A percentile compares a stretch with the other conserved stretches of the same genome.
phyloP scores from a whole-genome alignment of 108 stramenopile species.

The Poteriospumella lacustris region DNA sequence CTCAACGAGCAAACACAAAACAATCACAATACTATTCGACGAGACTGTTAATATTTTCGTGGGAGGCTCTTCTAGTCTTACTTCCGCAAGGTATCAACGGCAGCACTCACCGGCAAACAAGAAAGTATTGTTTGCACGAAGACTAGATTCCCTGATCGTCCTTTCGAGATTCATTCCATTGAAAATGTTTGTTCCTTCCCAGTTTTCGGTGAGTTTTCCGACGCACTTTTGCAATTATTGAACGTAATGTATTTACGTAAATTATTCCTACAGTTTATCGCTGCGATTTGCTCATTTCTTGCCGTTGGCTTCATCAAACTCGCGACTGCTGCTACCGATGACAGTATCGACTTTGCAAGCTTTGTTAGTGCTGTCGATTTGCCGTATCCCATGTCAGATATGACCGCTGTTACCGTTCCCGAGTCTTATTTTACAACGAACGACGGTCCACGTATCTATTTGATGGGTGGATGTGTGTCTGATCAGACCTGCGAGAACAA shows the following conservation, averaged over 20 bases:
- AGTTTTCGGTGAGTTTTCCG: background rate
- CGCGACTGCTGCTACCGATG: background rate
- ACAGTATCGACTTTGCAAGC: background rate
- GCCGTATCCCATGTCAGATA: background rate
- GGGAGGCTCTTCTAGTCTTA: background rate
- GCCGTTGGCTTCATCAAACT: too few species aligned
- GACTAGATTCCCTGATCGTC: background rate
- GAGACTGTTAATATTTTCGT: too few species aligned
- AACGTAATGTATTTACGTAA: background rate
- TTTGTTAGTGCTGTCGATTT: background rate
- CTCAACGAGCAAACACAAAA: too few species aligned
- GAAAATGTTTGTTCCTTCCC: background rate
- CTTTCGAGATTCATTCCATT: background rate
- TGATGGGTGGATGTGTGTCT: background rate
- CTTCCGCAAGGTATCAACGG: background rate
- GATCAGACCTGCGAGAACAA: background rate
- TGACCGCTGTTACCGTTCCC: background rate
- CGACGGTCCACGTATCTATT: conserved; percentile 2
- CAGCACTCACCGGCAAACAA: background rate
- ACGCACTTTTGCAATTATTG: background rate
- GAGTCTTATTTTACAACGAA: background rate
- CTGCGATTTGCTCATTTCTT: too few species aligned
- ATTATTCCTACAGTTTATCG: background rate
- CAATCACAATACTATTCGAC: too few species aligned
- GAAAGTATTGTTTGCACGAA: background rate